A percentile compares a stretch with the other conserved stretches of the same genome.
Evolutionary conservation across 768 basidiomycete species (phyloP).

Genomic region (Strobilomyces confusus): DNA sequence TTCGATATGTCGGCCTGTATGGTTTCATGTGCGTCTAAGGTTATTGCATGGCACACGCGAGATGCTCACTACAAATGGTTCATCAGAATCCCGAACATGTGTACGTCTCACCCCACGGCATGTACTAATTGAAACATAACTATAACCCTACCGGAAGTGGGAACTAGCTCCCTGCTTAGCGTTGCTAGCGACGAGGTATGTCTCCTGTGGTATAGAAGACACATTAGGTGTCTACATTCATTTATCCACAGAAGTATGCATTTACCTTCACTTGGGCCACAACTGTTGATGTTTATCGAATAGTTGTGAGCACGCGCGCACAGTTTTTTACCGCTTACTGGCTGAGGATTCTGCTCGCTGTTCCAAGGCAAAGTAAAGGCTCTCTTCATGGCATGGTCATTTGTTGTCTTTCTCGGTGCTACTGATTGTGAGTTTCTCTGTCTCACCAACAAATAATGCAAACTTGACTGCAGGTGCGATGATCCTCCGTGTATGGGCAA

Average conservation of each 20-base stretch:
- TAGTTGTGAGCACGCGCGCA: slow-evolving; percentile 1
- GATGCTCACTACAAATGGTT: neutral
- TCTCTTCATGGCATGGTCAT: neutral
- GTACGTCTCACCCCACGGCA: neutral
- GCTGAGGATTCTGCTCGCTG: neutral
- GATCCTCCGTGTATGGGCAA: neutral
- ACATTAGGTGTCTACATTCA: neutral
- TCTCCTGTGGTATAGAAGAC: neutral
- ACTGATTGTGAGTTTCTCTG: neutral
- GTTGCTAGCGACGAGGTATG: slow-evolving; percentile 1
- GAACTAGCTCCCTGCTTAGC: slow-evolving; percentile 2
- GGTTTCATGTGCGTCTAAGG: neutral
- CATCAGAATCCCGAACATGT: neutral
- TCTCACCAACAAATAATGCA: neutral
- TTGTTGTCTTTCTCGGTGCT: neutral
- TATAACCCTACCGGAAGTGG: neutral
- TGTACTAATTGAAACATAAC: neutral
- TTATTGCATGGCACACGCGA: neutral
- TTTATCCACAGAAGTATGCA: slow-evolving; percentile 1
- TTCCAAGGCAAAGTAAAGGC: neutral
- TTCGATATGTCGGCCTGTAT: neutral
- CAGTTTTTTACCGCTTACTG: too few relatives aligned
- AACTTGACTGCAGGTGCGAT: neutral
- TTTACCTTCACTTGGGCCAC: neutral
- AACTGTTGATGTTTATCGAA: neutral